phyloP scores from a whole-genome alignment of 1,284 basidiomycete species.

The Sporisorium scitamineum region DNA sequence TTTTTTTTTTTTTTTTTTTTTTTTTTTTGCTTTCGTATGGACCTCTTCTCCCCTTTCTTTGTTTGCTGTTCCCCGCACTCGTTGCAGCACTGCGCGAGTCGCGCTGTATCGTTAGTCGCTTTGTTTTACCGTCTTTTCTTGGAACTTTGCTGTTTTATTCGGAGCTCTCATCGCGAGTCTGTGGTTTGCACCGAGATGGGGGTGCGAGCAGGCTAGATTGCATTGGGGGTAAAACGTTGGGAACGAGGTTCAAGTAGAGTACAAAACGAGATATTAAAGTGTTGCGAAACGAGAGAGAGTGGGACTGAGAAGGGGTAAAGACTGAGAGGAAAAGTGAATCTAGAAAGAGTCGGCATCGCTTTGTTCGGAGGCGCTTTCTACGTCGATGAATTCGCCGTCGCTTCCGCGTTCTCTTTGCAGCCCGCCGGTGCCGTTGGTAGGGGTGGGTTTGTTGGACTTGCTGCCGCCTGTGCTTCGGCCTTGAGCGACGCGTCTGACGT shows the following conservation, averaged over 20 bases:
- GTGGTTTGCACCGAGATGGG: not conserved
- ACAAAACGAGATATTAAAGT: not conserved
- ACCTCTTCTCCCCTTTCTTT: not conserved
- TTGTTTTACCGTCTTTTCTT: constrained; percentile 6
- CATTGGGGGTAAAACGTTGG: too few relatives aligned
- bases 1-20: not conserved
- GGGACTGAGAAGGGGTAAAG: too few relatives aligned
- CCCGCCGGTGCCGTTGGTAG: constrained; percentile 3
- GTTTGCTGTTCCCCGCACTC: too few relatives aligned
- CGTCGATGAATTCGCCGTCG: constrained; percentile 53
- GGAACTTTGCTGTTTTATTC: not conserved
- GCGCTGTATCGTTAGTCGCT: too few relatives aligned
- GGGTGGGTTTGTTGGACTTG: constrained; percentile 13
- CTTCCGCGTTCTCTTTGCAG: constrained; percentile 47
- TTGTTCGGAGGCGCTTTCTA: constrained; percentile 49
- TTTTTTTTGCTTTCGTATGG: not conserved
- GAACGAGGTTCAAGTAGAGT: not conserved
- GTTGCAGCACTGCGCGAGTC: too few relatives aligned
- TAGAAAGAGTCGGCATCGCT: constrained; percentile 51
- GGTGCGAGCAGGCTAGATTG: too few relatives aligned
- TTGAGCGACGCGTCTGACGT: constrained; percentile 16
- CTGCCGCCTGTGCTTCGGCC: not conserved
- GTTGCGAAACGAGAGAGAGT: not conserved
- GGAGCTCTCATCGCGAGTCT: too few relatives aligned
- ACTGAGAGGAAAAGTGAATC: not conserved